Conservation (phyloP, 176 grass and related monocot species). For the Olyra latifolia region DNA sequence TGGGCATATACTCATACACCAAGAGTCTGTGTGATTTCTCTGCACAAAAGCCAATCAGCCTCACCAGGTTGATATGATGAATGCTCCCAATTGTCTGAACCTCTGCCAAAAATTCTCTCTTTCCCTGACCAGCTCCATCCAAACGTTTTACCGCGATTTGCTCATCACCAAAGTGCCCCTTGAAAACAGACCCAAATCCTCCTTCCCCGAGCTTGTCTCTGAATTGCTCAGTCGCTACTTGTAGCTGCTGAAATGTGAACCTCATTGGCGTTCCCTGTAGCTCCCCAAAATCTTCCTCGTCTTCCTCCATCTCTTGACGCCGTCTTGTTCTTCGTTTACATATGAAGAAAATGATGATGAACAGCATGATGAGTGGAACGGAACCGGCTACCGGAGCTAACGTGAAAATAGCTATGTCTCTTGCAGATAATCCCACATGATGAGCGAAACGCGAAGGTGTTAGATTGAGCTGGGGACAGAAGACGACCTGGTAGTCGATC, state of each 20-base stretch:
- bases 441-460: background rate
- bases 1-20: constrained; percentile 28
- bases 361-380: background rate
- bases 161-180: background rate
- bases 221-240: background rate
- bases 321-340: background rate
- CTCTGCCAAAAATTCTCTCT: constrained; percentile 49
- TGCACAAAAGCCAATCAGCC: background rate
- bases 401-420: background rate
- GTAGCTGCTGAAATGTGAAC: constrained; percentile 39
- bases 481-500: constrained; percentile 37
- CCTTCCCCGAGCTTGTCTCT: constrained; percentile 25
- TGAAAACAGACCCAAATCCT: constrained; percentile 38
- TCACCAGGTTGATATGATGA: constrained; percentile 3
- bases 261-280: background rate
- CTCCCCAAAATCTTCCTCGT: constrained; percentile 4
- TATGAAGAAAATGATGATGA: background rate
- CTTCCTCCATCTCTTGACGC: background rate
- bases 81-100: constrained; percentile 51
- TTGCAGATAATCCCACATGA: background rate
- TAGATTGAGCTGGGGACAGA: constrained; percentile 29
- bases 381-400: background rate
- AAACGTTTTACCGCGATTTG: constrained; percentile 40
- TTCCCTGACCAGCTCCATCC: constrained; percentile 28
- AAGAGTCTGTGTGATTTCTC: constrained; percentile 26